These are phyloP conservation scores for Tuber borchii DNA, from an alignment of 495 filamentous ascomycete genomes.

Conservation along the genomic window DNA sequence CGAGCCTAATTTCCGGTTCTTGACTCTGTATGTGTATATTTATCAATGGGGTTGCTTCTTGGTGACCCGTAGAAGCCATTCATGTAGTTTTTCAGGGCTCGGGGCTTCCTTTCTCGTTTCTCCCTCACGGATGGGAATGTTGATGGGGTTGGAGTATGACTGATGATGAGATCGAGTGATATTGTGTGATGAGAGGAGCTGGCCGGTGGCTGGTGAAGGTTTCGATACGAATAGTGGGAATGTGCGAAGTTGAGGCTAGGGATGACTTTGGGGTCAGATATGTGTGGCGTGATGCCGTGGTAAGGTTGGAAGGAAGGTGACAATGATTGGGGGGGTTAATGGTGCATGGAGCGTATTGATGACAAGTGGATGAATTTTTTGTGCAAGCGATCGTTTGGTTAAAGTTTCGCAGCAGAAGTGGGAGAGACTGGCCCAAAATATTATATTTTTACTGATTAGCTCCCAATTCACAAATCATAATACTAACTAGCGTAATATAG, in stretches of 20 bases:
- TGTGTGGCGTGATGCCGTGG: background rate
- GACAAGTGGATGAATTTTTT: background rate
- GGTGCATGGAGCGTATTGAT: background rate
- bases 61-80: background rate
- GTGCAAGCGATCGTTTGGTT: background rate
- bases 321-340: background rate
- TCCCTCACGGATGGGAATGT: background rate
- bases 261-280: background rate
- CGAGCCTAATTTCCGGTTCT: background rate
- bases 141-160: background rate
- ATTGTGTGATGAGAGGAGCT: background rate
- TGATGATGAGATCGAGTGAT: background rate
- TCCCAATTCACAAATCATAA: background rate
- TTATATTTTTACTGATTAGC: conserved; percentile 3
- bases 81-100: background rate
- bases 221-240: background rate
- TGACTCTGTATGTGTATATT: background rate
- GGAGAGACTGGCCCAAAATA: background rate
- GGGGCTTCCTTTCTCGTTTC: background rate
- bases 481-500: background rate
- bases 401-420: background rate
- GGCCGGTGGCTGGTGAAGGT: background rate
- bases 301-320: background rate
- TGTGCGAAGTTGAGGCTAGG: background rate
- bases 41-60: background rate